Evolutionary conservation across 1,139 yeast species (phyloP).

Genomic region (Diutina sp.): DNA sequence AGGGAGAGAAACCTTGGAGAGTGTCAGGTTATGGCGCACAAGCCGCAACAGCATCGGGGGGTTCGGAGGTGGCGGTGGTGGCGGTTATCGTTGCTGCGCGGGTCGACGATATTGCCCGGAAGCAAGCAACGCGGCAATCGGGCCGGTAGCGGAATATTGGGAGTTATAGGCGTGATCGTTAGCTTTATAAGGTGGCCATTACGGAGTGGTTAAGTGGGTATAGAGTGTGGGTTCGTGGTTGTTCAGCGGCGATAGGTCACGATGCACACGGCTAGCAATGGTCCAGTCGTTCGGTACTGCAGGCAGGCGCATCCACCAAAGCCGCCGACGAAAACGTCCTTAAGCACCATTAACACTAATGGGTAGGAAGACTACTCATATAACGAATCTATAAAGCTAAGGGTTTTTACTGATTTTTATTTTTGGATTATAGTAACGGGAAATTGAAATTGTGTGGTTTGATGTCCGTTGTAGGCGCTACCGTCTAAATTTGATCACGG

Average conservation of each 20-base stretch:
- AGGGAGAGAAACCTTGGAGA: neutral
- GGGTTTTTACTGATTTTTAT: no score
- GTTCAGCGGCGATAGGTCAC: neutral
- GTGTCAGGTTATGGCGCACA: neutral
- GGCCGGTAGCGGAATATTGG: neutral
- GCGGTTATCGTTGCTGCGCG: neutral
- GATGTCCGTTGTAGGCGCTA: no score
- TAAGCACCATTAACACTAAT: neutral
- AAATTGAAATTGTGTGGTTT: no score
- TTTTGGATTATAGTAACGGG: no score
- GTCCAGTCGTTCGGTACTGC: neutral
- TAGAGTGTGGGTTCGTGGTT: neutral
- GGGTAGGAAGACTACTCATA: no score
- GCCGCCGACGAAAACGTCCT: neutral
- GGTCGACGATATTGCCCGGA: neutral
- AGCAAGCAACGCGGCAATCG: no score
- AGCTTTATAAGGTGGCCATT: no score
- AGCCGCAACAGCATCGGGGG: neutral
- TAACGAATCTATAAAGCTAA: no score
- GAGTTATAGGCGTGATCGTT: no score
- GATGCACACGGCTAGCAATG: neutral
- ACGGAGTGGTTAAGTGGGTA: no score
- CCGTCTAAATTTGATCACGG: no score
- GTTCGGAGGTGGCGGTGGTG: neutral
- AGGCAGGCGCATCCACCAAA: neutral